Conservation (phyloP, 768 basidiomycete genomes). For the Lyophyllum atratum region DNA sequence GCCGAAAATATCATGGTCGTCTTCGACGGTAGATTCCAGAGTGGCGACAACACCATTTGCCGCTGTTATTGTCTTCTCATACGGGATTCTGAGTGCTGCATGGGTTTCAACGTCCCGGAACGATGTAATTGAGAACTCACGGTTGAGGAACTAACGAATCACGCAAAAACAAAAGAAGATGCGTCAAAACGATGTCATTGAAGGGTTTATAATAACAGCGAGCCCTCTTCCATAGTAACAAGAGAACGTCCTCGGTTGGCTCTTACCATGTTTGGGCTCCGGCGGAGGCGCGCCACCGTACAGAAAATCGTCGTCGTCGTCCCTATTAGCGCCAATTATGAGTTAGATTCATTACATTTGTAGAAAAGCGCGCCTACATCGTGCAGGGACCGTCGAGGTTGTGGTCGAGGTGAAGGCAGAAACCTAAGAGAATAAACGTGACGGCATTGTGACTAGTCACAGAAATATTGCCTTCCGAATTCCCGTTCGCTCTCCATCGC, state of each 20-base stretch:
- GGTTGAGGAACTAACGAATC: conserved; percentile 55
- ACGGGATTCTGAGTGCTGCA: conserved; percentile 28
- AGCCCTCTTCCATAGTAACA: conserved; percentile 20
- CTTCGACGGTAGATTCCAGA: conserved; percentile 47
- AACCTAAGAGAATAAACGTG: conserved; percentile 4
- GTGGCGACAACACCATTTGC: conserved; percentile 52
- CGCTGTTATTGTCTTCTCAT: conserved; percentile 42
- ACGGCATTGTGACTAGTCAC: conserved; percentile 18
- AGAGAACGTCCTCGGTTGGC: conserved; percentile 12
- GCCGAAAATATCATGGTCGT: conserved; percentile 22
- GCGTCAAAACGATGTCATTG: conserved; percentile 44
- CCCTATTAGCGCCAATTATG: conserved; percentile 39
- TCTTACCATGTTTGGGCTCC: conserved; percentile 51
- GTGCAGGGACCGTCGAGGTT: background rate
- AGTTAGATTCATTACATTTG: background rate
- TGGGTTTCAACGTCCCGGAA: conserved; percentile 13
- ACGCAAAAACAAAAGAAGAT: conserved; percentile 38
- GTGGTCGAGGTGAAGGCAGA: background rate
- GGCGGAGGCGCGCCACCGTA: conserved; percentile 58
- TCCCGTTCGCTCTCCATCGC: conserved; percentile 5
- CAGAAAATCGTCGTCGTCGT: conserved; percentile 82
- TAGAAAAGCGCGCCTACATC: conserved; percentile 15
- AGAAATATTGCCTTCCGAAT: conserved; percentile 18
- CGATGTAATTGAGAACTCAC: conserved; percentile 50
- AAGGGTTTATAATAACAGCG: conserved; percentile 30